Base-by-base conservation (phyloP, 2,329 filamentous ascomycete species). In the Herpotrichia juniperi region DNA sequence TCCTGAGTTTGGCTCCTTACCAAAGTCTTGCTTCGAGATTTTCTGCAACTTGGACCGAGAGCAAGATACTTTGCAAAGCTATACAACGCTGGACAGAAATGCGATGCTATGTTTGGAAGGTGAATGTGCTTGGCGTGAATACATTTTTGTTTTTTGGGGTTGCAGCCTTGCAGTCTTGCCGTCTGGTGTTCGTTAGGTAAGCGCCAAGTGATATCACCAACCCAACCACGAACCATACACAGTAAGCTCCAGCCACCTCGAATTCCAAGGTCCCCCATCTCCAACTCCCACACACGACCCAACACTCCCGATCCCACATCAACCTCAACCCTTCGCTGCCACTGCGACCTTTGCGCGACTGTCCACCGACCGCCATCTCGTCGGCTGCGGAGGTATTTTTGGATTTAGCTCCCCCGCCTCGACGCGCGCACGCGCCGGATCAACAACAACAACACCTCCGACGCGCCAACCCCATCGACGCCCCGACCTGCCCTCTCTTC, bases 391-490 rank as follows among this genome's bases (percentile, higher is more conserved):
- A 16, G 3, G 39, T 2, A 17, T 14, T 25, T 4, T 25, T n/a
- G 4, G 19, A 24, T 12, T 28, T 24, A 39, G 6, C 30, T 32
- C 30, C 28, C 16, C 11, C 28, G 8, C 40, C 30, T 50, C 31
- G 19, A 11, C 26, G 8, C 45, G 40, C 35, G 34, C 48, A 51
- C 52, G 52, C 52, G 52, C 48, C 52, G 44, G 28, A 14, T 22
- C 37, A 43, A 55, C 42, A 50, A 46, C 46, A 52, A 52, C 49
- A 52, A 52, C 49, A 49, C 16, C 47, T 12, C 42, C 26, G 30
- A 40, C 43, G 34, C 22, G 19, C 37, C 35, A 16, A 14, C 6
- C 37, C 40, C 46, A 24, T 53, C 17, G 49, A 17, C 45, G 31
- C 42, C 44, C 48, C 54, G n/a, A n/a, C 30, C 44, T 56, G 46